These are phyloP conservation scores for Pythium sukuiense DNA, from an alignment of 352 stramenopile genomes.

Conservation along the genomic window DNA sequence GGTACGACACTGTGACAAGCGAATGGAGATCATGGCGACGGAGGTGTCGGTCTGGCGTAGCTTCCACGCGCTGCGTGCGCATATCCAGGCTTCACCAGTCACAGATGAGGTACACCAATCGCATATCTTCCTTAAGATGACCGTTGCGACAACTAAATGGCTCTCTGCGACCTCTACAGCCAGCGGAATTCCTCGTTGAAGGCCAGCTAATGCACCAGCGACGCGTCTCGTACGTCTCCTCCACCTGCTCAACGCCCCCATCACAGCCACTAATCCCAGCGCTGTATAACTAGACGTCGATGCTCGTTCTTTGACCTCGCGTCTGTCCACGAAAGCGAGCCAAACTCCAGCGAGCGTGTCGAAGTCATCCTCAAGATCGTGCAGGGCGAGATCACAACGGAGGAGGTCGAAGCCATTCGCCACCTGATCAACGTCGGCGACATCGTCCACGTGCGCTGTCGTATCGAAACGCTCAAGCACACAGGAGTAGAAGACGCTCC, in stretches of 20 bases:
- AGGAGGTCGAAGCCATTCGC: conserved; percentile 64
- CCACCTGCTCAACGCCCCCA: not conserved
- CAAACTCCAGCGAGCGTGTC: conserved; percentile 34
- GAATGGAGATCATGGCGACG: not conserved
- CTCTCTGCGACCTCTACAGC: not conserved
- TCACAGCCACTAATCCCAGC: no score
- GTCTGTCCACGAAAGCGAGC: conserved; percentile 25
- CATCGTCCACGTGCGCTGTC: conserved; percentile 59
- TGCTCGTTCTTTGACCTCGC: conserved; percentile 80
- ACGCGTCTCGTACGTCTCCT: conserved; percentile 54
- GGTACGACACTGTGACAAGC: conserved; percentile 5
- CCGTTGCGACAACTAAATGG: not conserved
- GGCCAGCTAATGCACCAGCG: conserved; percentile 77
- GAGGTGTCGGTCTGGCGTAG: conserved; percentile 33
- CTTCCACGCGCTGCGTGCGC: conserved; percentile 47
- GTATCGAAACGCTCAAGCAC: conserved; percentile 44
- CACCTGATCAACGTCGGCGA: conserved; percentile 67
- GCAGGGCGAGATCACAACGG: conserved; percentile 55
- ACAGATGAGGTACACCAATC: conserved; percentile 16
- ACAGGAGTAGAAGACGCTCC: not conserved
- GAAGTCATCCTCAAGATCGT: conserved; percentile 84
- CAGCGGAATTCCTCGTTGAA: conserved; percentile 49
- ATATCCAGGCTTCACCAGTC: conserved; percentile 32
- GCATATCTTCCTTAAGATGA: not conserved
- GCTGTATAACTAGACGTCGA: conserved; percentile 37